Evolutionary conservation across 208 protist species (phyloP).

Genomic region (Acanthamoeba royreba): DNA sequence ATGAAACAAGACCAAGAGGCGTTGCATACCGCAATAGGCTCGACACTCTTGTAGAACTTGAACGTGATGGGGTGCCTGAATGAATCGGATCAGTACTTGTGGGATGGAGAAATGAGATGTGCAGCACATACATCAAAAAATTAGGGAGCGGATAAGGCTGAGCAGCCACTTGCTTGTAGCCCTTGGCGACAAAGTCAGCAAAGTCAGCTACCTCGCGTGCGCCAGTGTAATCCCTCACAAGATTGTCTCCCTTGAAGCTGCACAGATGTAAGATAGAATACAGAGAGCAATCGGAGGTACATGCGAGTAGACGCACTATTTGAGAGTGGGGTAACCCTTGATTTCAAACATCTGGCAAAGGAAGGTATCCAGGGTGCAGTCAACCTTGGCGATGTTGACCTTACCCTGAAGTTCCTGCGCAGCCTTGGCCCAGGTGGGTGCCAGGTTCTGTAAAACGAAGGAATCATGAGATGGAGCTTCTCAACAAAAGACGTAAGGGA

Average conservation of each 20-base stretch:
- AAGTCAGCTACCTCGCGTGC: not conserved
- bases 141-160: not conserved
- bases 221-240: not conserved
- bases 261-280: not conserved
- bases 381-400: slow-evolving; percentile 34
- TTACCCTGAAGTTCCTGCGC: not conserved
- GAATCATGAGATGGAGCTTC: not conserved
- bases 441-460: not conserved
- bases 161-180: not conserved
- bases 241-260: not conserved
- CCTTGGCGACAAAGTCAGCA: not conserved
- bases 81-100: too few species aligned
- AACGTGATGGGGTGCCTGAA: not conserved
- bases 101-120: not conserved
- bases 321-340: not conserved
- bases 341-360: not conserved
- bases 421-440: slow-evolving; percentile 1
- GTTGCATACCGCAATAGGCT: not conserved
- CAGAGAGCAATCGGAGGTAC: too few species aligned
- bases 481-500: too few species aligned
- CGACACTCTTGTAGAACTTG: not conserved
- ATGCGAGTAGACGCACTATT: not conserved
- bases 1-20: not conserved
- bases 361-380: not conserved
- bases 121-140: not conserved